These are phyloP conservation scores for Cryptococcus deneoformans DNA, from an alignment of 1,284 basidiomycete genomes.

Conservation along the genomic window DNA sequence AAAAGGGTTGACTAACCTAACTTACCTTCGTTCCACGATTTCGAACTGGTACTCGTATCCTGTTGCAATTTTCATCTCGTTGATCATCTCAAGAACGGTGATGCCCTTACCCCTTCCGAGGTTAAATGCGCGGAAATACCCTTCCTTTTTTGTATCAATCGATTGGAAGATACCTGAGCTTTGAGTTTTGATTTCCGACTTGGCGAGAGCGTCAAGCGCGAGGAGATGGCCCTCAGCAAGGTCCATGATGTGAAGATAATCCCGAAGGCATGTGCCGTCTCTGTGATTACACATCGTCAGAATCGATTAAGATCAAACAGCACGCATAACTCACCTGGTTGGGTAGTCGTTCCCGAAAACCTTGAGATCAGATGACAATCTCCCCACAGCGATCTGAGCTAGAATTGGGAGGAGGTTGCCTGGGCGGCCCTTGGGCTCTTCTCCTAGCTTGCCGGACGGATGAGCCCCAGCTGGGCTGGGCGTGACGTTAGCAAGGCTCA, in stretches of 20 bases:
- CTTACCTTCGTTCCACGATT: conserved; percentile 82
- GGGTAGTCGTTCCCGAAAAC: conserved; percentile 99
- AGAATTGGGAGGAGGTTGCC: conserved; percentile 92
- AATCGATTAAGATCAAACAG: too few relatives aligned
- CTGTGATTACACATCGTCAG: conserved; percentile 30
- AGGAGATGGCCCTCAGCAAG: conserved; percentile 90
- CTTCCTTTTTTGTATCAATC: conserved; percentile 39
- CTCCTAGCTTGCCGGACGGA: conserved; percentile 90
- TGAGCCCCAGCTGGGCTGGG: conserved; percentile 92
- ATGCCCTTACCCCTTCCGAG: conserved; percentile 90
- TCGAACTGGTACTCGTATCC: conserved; percentile 86
- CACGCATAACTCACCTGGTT: conserved; percentile 62
- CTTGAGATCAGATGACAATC: conserved; percentile 76
- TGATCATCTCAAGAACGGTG: conserved; percentile 90
- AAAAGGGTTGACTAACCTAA: conserved; percentile 10
- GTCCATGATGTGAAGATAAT: conserved; percentile 97
- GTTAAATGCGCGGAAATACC: conserved; percentile 90
- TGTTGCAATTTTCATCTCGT: conserved; percentile 90
- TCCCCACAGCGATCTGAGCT: conserved; percentile 92
- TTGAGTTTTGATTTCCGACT: conserved; percentile 14
- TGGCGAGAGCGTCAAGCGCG: conserved; percentile 71
- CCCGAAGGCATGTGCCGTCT: conserved; percentile 95
- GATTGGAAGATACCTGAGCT: conserved; percentile 42
- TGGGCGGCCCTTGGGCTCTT: conserved; percentile 91
- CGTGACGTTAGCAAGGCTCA: not conserved